A percentile compares a stretch with the other conserved stretches of the same genome.
Evolutionary conservation across 306 rosid species (phyloP).

Genomic region (Castanea sativa): DNA sequence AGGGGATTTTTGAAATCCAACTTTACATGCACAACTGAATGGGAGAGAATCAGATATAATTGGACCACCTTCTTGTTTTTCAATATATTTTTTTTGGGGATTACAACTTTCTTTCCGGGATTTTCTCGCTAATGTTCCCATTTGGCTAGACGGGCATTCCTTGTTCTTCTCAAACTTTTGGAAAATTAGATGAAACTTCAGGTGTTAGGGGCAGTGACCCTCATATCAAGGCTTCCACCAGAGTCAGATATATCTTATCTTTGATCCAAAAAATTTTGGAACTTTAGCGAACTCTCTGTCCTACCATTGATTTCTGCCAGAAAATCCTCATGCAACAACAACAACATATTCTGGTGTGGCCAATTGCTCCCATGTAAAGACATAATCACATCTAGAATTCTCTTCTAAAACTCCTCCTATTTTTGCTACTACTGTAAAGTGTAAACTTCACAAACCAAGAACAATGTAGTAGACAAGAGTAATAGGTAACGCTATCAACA

Average conservation of each 20-base stretch:
- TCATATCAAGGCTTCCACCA: neutral
- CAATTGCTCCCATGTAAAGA: neutral
- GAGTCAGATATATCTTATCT: neutral
- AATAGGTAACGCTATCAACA: conserved; percentile 64
- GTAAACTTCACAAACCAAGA: conserved; percentile 41
- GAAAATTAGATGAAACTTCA: neutral
- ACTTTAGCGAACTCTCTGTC: neutral
- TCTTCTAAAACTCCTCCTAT: neutral
- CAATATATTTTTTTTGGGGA: neutral
- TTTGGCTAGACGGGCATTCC: neutral
- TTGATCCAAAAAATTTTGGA: neutral
- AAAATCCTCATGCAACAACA: neutral
- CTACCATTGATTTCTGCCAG: neutral
- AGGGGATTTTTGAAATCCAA: neutral
- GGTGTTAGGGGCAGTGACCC: neutral
- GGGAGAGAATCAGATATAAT: neutral
- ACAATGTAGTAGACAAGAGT: conserved; percentile 56
- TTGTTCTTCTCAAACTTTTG: neutral
- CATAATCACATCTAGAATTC: neutral
- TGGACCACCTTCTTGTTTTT: neutral
- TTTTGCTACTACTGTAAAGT: neutral
- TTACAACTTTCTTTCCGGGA: neutral
- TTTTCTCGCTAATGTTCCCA: neutral
- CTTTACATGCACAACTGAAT: neutral
- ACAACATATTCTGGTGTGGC: neutral